phyloP scores from a whole-genome alignment of 2,329 filamentous ascomycete species.

The Cercospora zeae-maydis region DNA sequence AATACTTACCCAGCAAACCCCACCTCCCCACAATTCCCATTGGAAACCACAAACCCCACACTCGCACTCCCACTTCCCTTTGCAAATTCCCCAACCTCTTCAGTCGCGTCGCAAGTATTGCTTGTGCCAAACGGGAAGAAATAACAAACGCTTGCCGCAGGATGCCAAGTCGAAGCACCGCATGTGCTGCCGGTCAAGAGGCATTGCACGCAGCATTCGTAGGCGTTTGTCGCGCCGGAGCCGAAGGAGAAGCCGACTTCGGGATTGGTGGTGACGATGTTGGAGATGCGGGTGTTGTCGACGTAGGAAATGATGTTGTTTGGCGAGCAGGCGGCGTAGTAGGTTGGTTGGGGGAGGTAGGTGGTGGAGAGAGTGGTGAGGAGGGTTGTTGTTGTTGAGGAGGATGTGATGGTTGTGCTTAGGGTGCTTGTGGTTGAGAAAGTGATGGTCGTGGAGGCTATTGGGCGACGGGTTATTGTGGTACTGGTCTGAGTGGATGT shows the following conservation, averaged over 20 bases:
- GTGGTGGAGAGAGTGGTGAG: conserved; percentile 11
- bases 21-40: conserved; percentile 18
- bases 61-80: conserved; percentile 9
- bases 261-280: conserved; percentile 11
- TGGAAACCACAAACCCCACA: conserved; percentile 16
- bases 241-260: conserved; percentile 17
- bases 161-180: conserved; percentile 18
- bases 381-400: conserved; percentile 7
- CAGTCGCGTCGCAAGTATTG: conserved; percentile 6
- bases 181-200: conserved; percentile 7
- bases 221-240: conserved; percentile 10
- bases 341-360: conserved; percentile 17
- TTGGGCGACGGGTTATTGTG: conserved; percentile 8
- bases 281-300: conserved; percentile 14
- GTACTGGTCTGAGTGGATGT: conserved; percentile 10
- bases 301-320: conserved; percentile 17
- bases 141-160: conserved; percentile 13
- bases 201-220: conserved; percentile 20
- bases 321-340: conserved; percentile 15
- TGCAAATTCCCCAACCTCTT: conserved; percentile 10
- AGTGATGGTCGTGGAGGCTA: conserved; percentile 15
- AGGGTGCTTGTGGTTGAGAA: conserved; percentile 13
- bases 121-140: conserved; percentile 13
- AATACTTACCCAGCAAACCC: too few relatives aligned
- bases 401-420: conserved; percentile 9